These are phyloP conservation scores for Penicillium chermesinum DNA, from an alignment of 495 filamentous ascomycete species.

Conservation along the genomic window DNA sequence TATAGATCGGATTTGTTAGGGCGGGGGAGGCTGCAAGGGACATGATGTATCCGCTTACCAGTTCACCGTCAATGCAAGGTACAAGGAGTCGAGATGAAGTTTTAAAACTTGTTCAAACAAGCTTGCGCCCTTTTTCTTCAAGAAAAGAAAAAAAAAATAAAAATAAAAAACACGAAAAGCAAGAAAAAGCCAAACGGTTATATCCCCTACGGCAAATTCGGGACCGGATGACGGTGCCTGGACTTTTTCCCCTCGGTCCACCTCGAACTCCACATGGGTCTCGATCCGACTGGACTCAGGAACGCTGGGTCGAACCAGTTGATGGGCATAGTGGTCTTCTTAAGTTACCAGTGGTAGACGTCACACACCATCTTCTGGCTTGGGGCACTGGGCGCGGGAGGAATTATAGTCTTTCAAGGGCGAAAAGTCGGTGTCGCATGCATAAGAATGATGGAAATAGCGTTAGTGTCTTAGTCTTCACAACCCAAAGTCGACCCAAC, in stretches of 20 bases:
- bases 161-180: no score
- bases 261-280: conserved; percentile 10
- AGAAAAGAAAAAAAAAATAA: no score
- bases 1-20: conserved; percentile 19
- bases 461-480: not conserved
- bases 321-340: conserved; percentile 17
- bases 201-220: not conserved
- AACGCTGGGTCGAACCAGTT: conserved; percentile 23
- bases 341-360: conserved; percentile 13
- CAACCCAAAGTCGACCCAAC: not conserved
- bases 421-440: conserved; percentile 21
- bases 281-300: conserved; percentile 17
- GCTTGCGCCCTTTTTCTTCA: no score
- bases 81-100: conserved; percentile 5
- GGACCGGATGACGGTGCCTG: not conserved
- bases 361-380: conserved; percentile 8
- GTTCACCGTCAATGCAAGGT: conserved; percentile 16
- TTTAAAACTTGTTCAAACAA: not conserved
- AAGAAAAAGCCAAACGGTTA: not conserved
- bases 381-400: not conserved
- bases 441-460: not conserved
- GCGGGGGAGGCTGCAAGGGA: conserved; percentile 18
- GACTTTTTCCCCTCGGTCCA: conserved; percentile 13
- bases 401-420: conserved; percentile 2
- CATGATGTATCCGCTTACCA: conserved; percentile 9